Evolutionary conservation across 1,284 basidiomycete genomes (phyloP), one percentile per base, ranked within the genome.

Genomic region (Tilletiopsis washingtonensis): DNA sequence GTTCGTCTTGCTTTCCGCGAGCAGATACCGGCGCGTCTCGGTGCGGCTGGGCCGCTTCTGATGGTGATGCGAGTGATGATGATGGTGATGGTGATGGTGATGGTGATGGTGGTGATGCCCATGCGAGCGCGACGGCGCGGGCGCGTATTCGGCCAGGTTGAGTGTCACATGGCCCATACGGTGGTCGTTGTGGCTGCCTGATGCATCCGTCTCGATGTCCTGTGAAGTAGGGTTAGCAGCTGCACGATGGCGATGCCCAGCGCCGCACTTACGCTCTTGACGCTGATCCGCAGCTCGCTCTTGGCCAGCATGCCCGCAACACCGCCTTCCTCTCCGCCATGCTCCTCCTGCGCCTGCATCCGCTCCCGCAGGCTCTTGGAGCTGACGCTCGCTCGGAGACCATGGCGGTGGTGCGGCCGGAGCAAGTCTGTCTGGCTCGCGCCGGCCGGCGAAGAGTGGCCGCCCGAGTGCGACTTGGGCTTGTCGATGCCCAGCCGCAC

Each of bases 81-180:
- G 51, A 21, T 54, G 49, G 12, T 54, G 51, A 43, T 58, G 56
- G 15, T 61, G 54, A 17, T 59, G 56, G 40, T 63, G 57, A 27
- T 63, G 57, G 34, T 56, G 51, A 40, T 65, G 57, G 19, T 59
- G 54, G 21, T 61, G 57, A 27, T 51, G 55, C n/a, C n/a, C n/a
- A n/a, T n/a, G n/a, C n/a, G n/a, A n/a, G 14, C 57, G 48, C 14
- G 77, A 74, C 2, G 84, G 83, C 9, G 76, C 75, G 43, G 79
- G 78, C 7, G 82, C 84, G 60, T 87, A 88, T 64, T 87, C 83
- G 2, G 86, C 82, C 3, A 88, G 78, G 64, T 88, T 84, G 46
- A 88, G 75, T 52, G 79, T 76, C 9, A 87, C 77, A 5, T 77
- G 77, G 2, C 86, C 86, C 0, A 87, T 76, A 2, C 80, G 38